Evolutionary conservation across 2,329 filamentous ascomycete species (phyloP).

Genomic region (Erysiphe pulchra): DNA sequence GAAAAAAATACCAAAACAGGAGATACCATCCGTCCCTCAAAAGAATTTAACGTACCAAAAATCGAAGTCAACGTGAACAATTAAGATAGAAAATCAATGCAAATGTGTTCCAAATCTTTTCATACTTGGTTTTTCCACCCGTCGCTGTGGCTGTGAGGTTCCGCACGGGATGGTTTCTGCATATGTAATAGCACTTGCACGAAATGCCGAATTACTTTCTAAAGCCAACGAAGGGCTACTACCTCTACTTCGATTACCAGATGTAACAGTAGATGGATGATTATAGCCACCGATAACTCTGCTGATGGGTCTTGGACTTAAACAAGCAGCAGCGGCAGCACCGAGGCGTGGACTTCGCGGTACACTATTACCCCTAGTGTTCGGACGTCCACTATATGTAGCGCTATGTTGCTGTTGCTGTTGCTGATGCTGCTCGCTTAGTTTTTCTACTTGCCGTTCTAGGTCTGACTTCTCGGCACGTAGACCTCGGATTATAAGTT

Average conservation of each 20-base stretch:
- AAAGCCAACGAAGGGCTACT: constrained; percentile 8
- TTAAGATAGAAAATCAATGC: too few relatives aligned
- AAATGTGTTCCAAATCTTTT: too few relatives aligned
- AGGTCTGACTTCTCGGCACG: constrained; percentile 9
- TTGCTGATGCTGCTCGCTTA: constrained; percentile 8
- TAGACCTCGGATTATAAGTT: constrained; percentile 14
- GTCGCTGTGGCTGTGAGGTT: not conserved
- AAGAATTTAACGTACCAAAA: too few relatives aligned
- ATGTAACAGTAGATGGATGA: not conserved
- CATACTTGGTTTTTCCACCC: too few relatives aligned
- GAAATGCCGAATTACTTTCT: not conserved
- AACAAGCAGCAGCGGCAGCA: constrained; percentile 1
- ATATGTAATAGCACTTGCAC: not conserved
- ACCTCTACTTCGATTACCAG: constrained; percentile 2
- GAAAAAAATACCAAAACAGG: too few relatives aligned
- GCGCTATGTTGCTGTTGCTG: constrained; percentile 6
- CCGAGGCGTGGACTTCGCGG: constrained; percentile 12
- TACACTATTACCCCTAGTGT: constrained; percentile 9
- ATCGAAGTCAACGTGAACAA: too few relatives aligned
- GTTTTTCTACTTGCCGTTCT: constrained; percentile 16
- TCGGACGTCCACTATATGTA: constrained; percentile 16
- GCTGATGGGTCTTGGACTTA: constrained; percentile 2
- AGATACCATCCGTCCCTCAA: too few relatives aligned
- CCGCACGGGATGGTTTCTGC: not conserved
- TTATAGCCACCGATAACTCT: constrained; percentile 3